Evolutionary conservation across 345 rosid species (phyloP).

Genomic region (Syzygium aromaticum): DNA sequence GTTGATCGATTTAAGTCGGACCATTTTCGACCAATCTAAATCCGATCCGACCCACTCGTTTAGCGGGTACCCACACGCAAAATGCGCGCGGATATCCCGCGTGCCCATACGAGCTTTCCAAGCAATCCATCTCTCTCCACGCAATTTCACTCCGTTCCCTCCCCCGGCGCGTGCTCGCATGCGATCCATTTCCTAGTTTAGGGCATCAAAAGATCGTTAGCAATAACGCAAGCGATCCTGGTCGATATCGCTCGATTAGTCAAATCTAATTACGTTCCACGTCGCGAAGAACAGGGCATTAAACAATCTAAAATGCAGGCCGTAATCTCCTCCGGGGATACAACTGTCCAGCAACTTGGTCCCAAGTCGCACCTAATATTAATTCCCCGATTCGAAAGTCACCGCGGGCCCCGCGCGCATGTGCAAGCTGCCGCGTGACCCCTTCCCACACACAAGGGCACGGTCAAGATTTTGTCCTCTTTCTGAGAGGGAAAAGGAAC

Average conservation of each 20-base stretch:
- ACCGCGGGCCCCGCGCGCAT: background rate
- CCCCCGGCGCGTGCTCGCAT: fast-evolving
- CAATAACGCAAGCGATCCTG: background rate
- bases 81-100: no score
- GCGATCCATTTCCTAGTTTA: background rate
- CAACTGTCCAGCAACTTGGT: background rate
- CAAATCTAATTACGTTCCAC: background rate
- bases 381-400: background rate
- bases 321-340: background rate
- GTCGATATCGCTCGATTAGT: background rate
- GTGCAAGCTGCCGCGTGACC: background rate
- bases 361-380: background rate
- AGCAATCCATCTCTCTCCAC: no score
- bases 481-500: background rate
- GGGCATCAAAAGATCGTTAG: background rate
- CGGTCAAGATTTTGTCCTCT: background rate
- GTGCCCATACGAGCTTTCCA: no score
- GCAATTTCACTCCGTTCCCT: no score
- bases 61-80: no score
- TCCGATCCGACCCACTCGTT: no score
- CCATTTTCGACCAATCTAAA: no score
- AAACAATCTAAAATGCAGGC: no score
- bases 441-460: background rate
- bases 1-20: no score
- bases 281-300: background rate